Base-by-base conservation (phyloP, 2,329 filamentous ascomycete genomes). In the Clarireedia homoeocarpa region DNA sequence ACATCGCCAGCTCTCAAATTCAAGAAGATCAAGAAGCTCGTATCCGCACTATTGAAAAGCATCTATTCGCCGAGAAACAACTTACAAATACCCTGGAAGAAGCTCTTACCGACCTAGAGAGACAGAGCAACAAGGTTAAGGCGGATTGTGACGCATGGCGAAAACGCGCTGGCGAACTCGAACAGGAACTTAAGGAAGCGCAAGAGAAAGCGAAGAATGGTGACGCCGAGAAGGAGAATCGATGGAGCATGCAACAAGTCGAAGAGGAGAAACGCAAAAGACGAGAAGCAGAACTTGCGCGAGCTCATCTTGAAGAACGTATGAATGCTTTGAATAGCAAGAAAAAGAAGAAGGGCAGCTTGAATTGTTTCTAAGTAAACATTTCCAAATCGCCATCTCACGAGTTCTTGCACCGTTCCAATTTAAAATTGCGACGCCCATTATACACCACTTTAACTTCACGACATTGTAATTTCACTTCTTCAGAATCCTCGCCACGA, bases 251-350 rank as follows among this genome's bases (percentile, higher is more conserved):
- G 64, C 90, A 96, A 71, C 89, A 91, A 59, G 89, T 97, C 23
- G 95, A 99, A 71, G 92, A 99, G 73, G 94, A 99, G 79, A 84
- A 92, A 65, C 92, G 89, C 75, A 95, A 95, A 75, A 81, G 94
- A 59, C 81, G 90, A 62, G 89, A 92, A 61, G 91, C 95, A 38
- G 94, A 99, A 76, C 84, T 88, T 62, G 94, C 94, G 45, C 81
- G 88, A 53, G 88, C 87, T 40, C 89, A 95, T 67, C 81, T 99
- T 26, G 92, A 99, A 74, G 90, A 95, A 75, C 83, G 92, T 56
- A 99, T 99, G 85, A 91, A 92, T 67, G 86, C 88, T 57, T 86
- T 94, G 71, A 91, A 86, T 73, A 83, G 81, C 69, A 86, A 88
- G 76, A 96, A 67, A 58, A 68, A 68, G 59, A 68, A 95, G 82